Evolutionary conservation across 139 green algal species (phyloP).

Genomic region (Raphidocelis subcapitata): DNA sequence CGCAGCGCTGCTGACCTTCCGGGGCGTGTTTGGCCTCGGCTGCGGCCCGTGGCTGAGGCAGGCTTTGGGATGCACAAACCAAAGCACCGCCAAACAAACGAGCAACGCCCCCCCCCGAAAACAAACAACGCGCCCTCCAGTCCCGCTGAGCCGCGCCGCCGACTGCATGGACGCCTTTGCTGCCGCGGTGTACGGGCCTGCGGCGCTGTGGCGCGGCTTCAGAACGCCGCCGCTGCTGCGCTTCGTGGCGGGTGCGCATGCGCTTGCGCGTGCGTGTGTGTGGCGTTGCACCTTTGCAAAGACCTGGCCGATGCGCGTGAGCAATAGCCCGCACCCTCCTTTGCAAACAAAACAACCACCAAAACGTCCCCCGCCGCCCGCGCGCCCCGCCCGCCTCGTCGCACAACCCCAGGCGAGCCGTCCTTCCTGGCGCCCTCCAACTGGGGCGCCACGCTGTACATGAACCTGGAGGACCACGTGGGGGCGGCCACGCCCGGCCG

Average conservation of each 20-base stretch:
- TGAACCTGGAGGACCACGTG: constrained; percentile 79
- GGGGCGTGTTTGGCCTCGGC: too few species aligned
- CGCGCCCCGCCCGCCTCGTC: too few species aligned
- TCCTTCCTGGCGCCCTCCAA: constrained; percentile 62
- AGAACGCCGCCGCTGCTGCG: constrained; percentile 53
- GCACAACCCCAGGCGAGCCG: constrained; percentile 5
- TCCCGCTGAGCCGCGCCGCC: constrained; percentile 51
- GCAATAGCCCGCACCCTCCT: too few species aligned
- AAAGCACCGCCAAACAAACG: too few species aligned
- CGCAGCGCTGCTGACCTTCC: too few species aligned
- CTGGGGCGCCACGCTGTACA: constrained; percentile 63
- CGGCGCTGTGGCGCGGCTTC: constrained; percentile 45
- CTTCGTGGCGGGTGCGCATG: constrained; percentile 40
- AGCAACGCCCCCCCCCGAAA: not conserved
- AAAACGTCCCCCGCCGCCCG: too few species aligned
- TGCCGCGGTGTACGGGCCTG: constrained; percentile 43
- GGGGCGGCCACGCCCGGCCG: constrained; percentile 8
- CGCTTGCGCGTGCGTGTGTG: too few species aligned
- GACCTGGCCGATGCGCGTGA: too few species aligned
- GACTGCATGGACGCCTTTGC: constrained; percentile 48
- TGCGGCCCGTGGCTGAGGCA: not conserved
- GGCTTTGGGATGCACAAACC: too few species aligned
- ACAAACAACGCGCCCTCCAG: too few species aligned
- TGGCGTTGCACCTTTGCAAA: too few species aligned
- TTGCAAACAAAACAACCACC: too few species aligned